Conservation (phyloP, 306 rosid genomes). For the Vicia faba region DNA sequence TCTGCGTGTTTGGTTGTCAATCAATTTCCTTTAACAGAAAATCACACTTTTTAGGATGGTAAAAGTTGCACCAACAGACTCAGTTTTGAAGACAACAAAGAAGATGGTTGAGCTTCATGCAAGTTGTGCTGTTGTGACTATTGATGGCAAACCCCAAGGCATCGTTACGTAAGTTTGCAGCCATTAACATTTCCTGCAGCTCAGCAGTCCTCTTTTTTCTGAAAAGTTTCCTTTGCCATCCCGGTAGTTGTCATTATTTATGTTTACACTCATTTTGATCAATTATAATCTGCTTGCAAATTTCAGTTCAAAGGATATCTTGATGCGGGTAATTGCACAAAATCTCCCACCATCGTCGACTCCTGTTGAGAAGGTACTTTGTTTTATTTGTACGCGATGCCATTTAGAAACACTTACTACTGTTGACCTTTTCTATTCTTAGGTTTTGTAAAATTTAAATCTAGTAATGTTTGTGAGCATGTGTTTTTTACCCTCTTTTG, state of each 20-base stretch:
- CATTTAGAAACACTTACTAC: neutral
- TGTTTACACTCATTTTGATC: conserved; percentile 18
- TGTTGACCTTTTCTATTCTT: conserved; percentile 17
- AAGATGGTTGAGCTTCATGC: conserved; percentile 85
- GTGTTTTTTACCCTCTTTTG: conserved; percentile 6
- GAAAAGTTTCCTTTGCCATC: neutral
- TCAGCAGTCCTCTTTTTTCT: conserved; percentile 5
- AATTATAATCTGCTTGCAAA: conserved; percentile 28
- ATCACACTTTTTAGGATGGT: conserved; percentile 62
- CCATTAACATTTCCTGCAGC: neutral
- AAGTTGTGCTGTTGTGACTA: conserved; percentile 84
- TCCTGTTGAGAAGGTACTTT: conserved; percentile 83
- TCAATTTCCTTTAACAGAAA: conserved; percentile 43
- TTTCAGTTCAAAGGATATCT: conserved; percentile 88
- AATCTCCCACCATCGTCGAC: conserved; percentile 80
- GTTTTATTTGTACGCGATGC: conserved; percentile 27
- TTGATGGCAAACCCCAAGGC: conserved; percentile 82
- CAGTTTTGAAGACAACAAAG: conserved; percentile 71
- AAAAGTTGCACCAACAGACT: conserved; percentile 75
- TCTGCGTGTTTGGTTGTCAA: conserved; percentile 31
- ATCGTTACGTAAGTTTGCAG: conserved; percentile 80
- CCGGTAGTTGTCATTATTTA: conserved; percentile 8
- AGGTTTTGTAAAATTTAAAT: conserved; percentile 34
- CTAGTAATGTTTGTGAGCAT: conserved; percentile 14
- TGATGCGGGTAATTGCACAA: conserved; percentile 93